A percentile compares a stretch with the other conserved stretches of the same genome.
Evolutionary conservation across 345 rosid species (phyloP).

Genomic region (Eucalyptus pumila): DNA sequence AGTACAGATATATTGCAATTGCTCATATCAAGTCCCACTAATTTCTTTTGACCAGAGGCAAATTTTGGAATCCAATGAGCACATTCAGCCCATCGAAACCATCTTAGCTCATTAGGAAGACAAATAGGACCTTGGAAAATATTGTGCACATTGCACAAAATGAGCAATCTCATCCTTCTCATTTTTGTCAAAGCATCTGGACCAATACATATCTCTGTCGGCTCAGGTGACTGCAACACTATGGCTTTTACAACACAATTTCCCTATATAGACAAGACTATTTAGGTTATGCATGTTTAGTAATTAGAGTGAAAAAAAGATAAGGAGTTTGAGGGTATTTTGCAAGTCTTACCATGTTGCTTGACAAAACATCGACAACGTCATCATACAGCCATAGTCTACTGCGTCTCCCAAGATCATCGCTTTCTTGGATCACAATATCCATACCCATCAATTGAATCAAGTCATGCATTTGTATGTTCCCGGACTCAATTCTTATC

Average conservation of each 20-base stretch:
- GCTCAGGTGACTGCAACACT: background rate
- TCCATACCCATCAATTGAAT: background rate
- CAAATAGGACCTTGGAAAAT: background rate
- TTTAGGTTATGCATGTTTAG: background rate
- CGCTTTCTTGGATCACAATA: background rate
- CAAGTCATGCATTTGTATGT: background rate
- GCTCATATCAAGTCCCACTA: background rate
- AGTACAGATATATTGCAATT: background rate
- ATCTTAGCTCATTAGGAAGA: background rate
- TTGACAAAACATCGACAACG: background rate
- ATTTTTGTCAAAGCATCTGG: too few relatives aligned
- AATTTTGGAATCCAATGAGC: background rate
- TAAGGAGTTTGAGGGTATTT: background rate
- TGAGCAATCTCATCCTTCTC: background rate
- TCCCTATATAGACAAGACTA: background rate
- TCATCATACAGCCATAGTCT: background rate
- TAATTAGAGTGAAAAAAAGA: background rate
- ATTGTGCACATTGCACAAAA: background rate
- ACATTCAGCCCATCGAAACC: background rate
- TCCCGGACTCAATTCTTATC: background rate
- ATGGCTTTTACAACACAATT: background rate
- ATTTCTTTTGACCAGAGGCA: background rate
- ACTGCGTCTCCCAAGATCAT: rapidly evolving
- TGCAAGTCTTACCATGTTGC: background rate
- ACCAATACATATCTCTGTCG: background rate